Evolutionary conservation across 148 eudicot species (phyloP).

Genomic region (Nyssa sinensis): DNA sequence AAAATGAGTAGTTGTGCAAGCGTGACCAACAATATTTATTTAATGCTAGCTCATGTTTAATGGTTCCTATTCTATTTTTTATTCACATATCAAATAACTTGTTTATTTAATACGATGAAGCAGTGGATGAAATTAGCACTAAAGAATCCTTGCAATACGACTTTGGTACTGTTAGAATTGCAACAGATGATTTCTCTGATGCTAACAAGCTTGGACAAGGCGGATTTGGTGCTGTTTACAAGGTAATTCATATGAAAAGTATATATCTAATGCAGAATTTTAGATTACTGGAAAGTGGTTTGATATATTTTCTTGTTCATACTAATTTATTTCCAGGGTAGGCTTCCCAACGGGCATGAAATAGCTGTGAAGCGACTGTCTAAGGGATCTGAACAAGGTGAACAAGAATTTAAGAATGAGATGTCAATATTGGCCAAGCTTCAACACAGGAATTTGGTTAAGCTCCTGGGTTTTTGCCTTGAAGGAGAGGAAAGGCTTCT

Average conservation of each 20-base stretch:
- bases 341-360: constrained; percentile 34
- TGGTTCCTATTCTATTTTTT: too few relatives aligned
- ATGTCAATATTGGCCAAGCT: constrained; percentile 43
- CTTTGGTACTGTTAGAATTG: constrained; percentile 32
- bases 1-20: too few relatives aligned
- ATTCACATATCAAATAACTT: too few relatives aligned
- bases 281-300: too few relatives aligned
- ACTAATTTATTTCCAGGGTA: too few relatives aligned
- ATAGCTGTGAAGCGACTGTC: constrained; percentile 54
- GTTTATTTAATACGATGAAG: too few relatives aligned
- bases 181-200: constrained; percentile 51
- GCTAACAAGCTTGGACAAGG: constrained; percentile 60
- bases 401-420: constrained; percentile 48
- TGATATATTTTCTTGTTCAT: too few relatives aligned
- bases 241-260: too few relatives aligned
- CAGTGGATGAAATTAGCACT: constrained; percentile 23
- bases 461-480: constrained; percentile 40
- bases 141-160: constrained; percentile 53
- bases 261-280: too few relatives aligned
- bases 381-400: constrained; percentile 34
- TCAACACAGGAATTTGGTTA: constrained; percentile 48
- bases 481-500: constrained; percentile 43
- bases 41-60: too few relatives aligned
- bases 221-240: constrained; percentile 64
- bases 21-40: too few relatives aligned